These are phyloP conservation scores for Globisporangium parvum DNA, from an alignment of 352 stramenopile species.

Conservation along the genomic window DNA sequence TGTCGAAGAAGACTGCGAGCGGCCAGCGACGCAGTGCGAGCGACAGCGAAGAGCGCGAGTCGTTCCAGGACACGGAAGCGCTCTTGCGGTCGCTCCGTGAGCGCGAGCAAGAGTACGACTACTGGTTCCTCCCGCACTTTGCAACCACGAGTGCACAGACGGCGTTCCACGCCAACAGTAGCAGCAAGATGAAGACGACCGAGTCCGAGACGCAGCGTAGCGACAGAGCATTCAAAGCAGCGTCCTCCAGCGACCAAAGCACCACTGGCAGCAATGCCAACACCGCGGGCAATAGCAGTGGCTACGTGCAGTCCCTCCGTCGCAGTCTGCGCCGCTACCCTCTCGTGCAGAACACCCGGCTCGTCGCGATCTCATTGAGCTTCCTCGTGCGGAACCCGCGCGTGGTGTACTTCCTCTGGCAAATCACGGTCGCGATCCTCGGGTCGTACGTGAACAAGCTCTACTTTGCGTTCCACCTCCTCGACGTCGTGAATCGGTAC, in stretches of 20 bases:
- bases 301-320: not conserved
- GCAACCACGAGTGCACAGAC: not conserved
- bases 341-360: slow-evolving; percentile 12
- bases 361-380: slow-evolving; percentile 35
- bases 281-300: not conserved
- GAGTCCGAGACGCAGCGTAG: too few relatives aligned
- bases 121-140: slow-evolving; percentile 37
- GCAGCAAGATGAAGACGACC: not conserved
- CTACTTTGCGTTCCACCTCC: slow-evolving; percentile 70
- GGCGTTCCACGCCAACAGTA: not conserved
- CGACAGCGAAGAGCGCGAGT: slow-evolving; percentile 38
- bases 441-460: slow-evolving; percentile 66
- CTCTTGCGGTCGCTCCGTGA: slow-evolving; percentile 49
- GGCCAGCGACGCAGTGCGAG: slow-evolving; percentile 13
- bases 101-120: slow-evolving; percentile 61
- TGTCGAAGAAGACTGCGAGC: slow-evolving; percentile 39
- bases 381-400: slow-evolving; percentile 49
- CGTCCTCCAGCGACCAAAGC: too few relatives aligned
- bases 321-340: not conserved
- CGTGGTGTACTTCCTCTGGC: slow-evolving; percentile 48
- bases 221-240: too few relatives aligned
- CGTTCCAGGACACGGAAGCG: slow-evolving; percentile 59
- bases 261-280: not conserved
- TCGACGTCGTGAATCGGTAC: slow-evolving; percentile 77
- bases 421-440: slow-evolving; percentile 53